Conservation (phyloP, 1,284 basidiomycete genomes). For the Amylostereum areolatum region DNA sequence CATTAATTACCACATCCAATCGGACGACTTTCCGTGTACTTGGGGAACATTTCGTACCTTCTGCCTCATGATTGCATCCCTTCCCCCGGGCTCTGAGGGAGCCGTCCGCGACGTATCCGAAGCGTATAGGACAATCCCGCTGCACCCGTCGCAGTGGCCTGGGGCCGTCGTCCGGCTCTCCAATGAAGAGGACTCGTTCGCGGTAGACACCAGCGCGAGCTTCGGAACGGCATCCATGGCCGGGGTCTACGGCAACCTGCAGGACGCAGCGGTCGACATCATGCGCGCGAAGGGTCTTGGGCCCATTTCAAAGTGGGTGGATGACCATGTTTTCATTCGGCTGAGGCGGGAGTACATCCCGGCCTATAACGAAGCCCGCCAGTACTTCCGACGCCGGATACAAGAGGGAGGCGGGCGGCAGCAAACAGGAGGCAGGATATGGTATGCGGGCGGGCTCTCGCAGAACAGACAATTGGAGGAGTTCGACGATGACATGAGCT, state of each 20-base stretch:
- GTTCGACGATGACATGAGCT: constrained; percentile 11
- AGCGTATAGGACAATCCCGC: constrained; percentile 24
- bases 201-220: constrained; percentile 18
- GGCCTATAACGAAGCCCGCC: constrained; percentile 17
- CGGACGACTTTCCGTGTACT: constrained; percentile 28
- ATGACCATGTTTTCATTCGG: constrained; percentile 31
- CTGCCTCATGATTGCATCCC: constrained; percentile 20
- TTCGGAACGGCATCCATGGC: constrained; percentile 27
- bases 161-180: constrained; percentile 19
- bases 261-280: constrained; percentile 24
- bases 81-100: constrained; percentile 26
- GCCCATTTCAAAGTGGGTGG: constrained; percentile 32
- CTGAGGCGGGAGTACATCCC: constrained; percentile 14
- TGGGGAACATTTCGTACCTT: constrained; percentile 33
- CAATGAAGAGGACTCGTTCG: constrained; percentile 15
- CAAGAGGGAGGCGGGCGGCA: constrained; percentile 8
- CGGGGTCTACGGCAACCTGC: constrained; percentile 25
- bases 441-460: constrained; percentile 4
- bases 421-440: not conserved
- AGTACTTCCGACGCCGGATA: constrained; percentile 6
- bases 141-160: constrained; percentile 27
- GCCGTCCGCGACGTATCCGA: constrained; percentile 26
- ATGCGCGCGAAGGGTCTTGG: constrained; percentile 21
- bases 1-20: constrained; percentile 29
- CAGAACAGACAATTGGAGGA: constrained; percentile 9